Conservation (phyloP, 2,329 filamentous ascomycete genomes). For the Colletotrichum karsti region DNA sequence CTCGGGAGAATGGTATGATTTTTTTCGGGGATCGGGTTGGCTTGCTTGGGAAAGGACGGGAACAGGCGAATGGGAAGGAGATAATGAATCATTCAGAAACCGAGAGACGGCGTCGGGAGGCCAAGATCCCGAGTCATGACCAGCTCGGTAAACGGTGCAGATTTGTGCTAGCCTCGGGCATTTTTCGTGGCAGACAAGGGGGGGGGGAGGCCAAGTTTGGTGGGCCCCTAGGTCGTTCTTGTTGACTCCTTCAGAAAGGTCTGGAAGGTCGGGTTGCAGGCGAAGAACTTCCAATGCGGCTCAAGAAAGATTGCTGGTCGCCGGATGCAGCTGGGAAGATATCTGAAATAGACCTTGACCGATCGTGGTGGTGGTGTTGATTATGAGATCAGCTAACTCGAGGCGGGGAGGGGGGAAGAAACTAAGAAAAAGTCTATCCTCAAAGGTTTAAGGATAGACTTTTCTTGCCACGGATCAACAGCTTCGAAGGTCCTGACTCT, state of each 20-base stretch:
- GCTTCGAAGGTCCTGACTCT: background rate
- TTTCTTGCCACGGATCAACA: background rate
- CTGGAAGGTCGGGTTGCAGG: background rate
- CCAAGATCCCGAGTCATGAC: conserved; percentile 25
- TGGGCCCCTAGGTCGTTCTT: background rate
- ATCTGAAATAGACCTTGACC: background rate
- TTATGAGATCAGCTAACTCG: background rate
- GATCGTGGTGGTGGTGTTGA: background rate
- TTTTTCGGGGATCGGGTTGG: background rate
- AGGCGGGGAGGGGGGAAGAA: background rate
- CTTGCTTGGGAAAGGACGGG: background rate
- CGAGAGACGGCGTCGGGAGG: background rate
- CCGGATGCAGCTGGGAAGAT: conserved; percentile 6
- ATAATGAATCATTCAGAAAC: conserved; percentile 27
- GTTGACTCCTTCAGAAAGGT: background rate
- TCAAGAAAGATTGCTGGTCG: background rate
- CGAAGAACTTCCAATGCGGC: background rate
- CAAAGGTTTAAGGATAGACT: conserved; percentile 5
- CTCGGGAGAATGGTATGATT: background rate
- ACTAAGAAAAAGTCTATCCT: background rate
- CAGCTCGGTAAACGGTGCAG: background rate
- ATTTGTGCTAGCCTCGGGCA: conserved; percentile 18
- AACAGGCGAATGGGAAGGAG: conserved; percentile 21
- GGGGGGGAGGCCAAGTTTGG: background rate
- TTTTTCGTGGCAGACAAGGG: background rate